Conservation (phyloP, 371 early-diverging fungal genomes). For the Entomophthora muscae region DNA sequence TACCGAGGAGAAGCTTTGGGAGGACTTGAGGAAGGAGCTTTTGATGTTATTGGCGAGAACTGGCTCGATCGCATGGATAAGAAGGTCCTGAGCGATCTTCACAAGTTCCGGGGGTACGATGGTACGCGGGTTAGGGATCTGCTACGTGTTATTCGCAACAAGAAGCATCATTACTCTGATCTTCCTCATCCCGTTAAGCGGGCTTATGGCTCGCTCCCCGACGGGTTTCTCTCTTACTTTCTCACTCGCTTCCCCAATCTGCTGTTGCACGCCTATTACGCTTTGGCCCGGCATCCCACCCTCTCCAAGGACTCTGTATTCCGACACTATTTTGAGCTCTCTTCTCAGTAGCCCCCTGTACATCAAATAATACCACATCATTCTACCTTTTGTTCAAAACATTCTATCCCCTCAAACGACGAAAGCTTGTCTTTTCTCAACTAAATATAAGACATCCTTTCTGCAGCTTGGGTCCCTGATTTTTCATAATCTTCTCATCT, state of each 20-base stretch:
- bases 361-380: no score
- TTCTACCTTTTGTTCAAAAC: no score
- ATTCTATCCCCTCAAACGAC: no score
- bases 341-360: not conserved
- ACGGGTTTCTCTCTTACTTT: slow-evolving; percentile 75
- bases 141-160: slow-evolving; percentile 81
- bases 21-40: slow-evolving; percentile 40
- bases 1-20: slow-evolving; percentile 30
- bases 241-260: slow-evolving; percentile 77
- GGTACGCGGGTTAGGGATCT: slow-evolving; percentile 67
- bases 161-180: slow-evolving; percentile 96
- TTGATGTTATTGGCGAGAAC: slow-evolving; percentile 40
- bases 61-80: slow-evolving; percentile 76
- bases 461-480: no score
- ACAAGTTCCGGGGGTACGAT: slow-evolving; percentile 84
- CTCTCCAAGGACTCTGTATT: slow-evolving; percentile 42
- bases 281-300: slow-evolving; percentile 28
- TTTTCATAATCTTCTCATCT: no score
- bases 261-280: slow-evolving; percentile 53
- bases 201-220: slow-evolving; percentile 71
- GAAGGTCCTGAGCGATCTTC: slow-evolving; percentile 57
- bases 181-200: slow-evolving; percentile 52
- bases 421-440: no score
- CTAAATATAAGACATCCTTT: no score
- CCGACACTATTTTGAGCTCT: slow-evolving; percentile 31